Base-by-base conservation (phyloP, 2,329 filamentous ascomycete species). In the Microcyclosporella mali region DNA sequence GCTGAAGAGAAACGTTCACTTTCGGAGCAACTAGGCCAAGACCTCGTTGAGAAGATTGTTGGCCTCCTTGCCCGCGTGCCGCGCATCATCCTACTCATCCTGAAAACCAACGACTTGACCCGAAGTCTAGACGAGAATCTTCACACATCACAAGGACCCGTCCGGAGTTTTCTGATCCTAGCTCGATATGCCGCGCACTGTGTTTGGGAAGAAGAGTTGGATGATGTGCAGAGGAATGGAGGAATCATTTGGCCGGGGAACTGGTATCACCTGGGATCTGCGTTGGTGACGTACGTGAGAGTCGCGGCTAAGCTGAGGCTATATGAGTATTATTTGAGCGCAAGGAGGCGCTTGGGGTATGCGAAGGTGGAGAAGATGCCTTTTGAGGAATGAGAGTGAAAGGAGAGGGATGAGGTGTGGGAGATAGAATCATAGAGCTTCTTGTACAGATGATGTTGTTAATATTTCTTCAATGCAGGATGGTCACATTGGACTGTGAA, bases 41-140 rank as follows among this genome's bases (percentile, higher is more conserved):
- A 57, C 15, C 78, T 98, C 62, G 74, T 98, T 29, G 85, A 85
- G 48, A 84, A 95, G 57, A 74, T 98, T 6, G 87, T 98, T 6
- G 82, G 89, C 53, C 72, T 98, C 53, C 78, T 98, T 4, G 87
- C 88, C 36, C 80, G 87, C 56, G 89, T 98, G 6, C 92, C 92
- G 1, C 75, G 88, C 33, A 87, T 98, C 52, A 95, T 98, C 41
- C 74, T 98, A 10, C 73, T 98, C 19, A 97, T 98, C 53, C 75
- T 98, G 49, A 98, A 98, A 70, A 98, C 92, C 2, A 98, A 98
- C 63, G 92, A 98, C 67, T 71, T 98, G 30, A 98, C 92, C 12
- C 81, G 92, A 51, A 92, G 84, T 56, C 76, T 98, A 14, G 92
- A 98, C 62, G 92, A 98, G 70, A 89, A 84, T 60, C 72, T 94